Base-by-base conservation (phyloP, 2,329 filamentous ascomycete genomes). In the Fusarium clavum region DNA sequence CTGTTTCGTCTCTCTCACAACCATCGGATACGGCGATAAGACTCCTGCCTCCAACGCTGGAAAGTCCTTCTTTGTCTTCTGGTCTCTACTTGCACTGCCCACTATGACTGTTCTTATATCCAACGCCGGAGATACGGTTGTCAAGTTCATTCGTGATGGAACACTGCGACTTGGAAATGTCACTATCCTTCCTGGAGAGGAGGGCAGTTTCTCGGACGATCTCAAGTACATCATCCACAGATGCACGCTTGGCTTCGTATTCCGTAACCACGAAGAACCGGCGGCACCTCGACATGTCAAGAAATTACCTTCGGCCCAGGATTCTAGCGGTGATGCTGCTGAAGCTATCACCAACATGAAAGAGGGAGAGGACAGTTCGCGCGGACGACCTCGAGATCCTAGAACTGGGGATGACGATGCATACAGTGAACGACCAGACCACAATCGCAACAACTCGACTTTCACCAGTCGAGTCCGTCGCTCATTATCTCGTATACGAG, bases 21-120 rank as follows among this genome's bases (percentile, higher is more conserved):
- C 94, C 0, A 92, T 97, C 40, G 94, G 94, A 2, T 97, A 97
- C 73, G 94, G 94, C 6, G 94, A 97, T 70, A 79, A 91, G 8
- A 89, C 90, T 2, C 94, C 94, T 0, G 83, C 89, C n/a, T 92
- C 91, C 3, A 94, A 94, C 69, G 86, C 90, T 0, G 93, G 92
- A 2, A 90, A 92, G 57, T 89, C 92, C 0, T 97, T 97, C 78
- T 98, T 97, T 74, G 92, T 98, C n/a, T 90, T 97, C 59, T 98
- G 94, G 94, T 93, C 91, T 16, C 79, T 98, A 2, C 86, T 97
- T 27, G 94, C 94, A 0, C 85, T 97, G 5, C 94, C 94, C 0
- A 94, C 92, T 4, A 94, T 94, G 87, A 97, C 94, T 0, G 90
- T 97, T 20, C 86, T 98, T 14, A 92, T 97, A 68, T 91, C 90